Conservation (phyloP, 495 filamentous ascomycete species). For the Bryoglossum gracile region DNA sequence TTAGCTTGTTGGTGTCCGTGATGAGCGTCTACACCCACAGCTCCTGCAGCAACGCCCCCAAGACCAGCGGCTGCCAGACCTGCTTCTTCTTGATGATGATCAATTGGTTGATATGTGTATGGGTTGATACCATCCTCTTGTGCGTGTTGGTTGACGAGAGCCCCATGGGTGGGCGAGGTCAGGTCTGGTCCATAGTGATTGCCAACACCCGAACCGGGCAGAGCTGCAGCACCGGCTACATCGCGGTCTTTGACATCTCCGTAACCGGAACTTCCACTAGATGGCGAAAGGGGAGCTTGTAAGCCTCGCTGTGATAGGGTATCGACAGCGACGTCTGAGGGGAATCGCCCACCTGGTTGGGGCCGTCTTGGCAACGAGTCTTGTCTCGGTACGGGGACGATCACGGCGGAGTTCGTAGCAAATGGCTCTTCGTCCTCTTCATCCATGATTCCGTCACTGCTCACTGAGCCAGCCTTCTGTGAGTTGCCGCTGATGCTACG, state of each 20-base stretch:
- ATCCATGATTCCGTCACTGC: constrained; percentile 63
- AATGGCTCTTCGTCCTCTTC: constrained; percentile 90
- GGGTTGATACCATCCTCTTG: constrained; percentile 39
- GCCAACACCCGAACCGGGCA: constrained; percentile 41
- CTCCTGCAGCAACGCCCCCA: constrained; percentile 10
- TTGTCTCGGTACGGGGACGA: constrained; percentile 35
- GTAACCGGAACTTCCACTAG: constrained; percentile 66
- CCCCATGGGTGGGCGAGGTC: constrained; percentile 26
- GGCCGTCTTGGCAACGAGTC: constrained; percentile 51
- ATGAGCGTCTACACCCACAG: constrained; percentile 14
- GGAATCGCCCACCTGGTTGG: constrained; percentile 83
- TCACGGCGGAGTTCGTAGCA: constrained; percentile 45
- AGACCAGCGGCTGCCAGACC: constrained; percentile 10
- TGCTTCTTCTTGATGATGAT: neutral
- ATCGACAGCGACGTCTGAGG: constrained; percentile 75
- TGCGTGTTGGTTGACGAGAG: constrained; percentile 32
- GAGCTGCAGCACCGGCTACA: constrained; percentile 45
- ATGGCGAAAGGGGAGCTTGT: constrained; percentile 66
- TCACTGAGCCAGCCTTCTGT: constrained; percentile 48
- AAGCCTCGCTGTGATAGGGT: constrained; percentile 50
- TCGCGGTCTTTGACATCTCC: constrained; percentile 42
- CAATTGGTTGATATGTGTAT: constrained; percentile 33
- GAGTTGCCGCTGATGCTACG: constrained; percentile 67
- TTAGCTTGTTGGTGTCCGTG: constrained; percentile 8
- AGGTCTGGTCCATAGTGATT: constrained; percentile 20